A percentile compares a stretch with the other conserved stretches of the same genome.
Evolutionary conservation across 2,329 filamentous ascomycete species (phyloP).

Genomic region (Ascochyta rabiei): DNA sequence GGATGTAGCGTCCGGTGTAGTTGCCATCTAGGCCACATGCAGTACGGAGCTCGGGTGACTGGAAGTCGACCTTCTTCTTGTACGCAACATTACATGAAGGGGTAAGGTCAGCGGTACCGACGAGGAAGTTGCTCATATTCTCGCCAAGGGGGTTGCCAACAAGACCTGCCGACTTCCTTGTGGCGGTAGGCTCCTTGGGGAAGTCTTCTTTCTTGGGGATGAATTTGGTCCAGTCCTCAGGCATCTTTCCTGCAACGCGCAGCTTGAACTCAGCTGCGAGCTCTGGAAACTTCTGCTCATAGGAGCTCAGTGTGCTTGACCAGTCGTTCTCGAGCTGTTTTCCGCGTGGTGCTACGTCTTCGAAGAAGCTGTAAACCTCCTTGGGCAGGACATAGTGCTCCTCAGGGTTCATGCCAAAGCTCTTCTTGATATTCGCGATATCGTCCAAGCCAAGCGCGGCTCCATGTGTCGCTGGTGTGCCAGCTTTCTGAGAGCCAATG

Average conservation of each 20-base stretch:
- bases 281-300: constrained; percentile 55
- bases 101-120: constrained; percentile 65
- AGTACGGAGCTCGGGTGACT: constrained; percentile 40
- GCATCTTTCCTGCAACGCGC: constrained; percentile 55
- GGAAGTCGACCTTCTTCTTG: constrained; percentile 57
- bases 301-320: constrained; percentile 52
- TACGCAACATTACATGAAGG: constrained; percentile 60
- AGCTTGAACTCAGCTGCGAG: constrained; percentile 56
- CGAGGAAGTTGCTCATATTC: constrained; percentile 90
- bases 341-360: constrained; percentile 54
- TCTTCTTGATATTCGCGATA: constrained; percentile 49
- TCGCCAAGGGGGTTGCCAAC: constrained; percentile 65
- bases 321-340: constrained; percentile 55
- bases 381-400: constrained; percentile 54
- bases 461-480: constrained; percentile 6
- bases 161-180: constrained; percentile 57
- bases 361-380: constrained; percentile 54
- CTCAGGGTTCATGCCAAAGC: constrained; percentile 56
- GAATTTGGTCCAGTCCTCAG: constrained; percentile 55
- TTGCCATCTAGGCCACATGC: constrained; percentile 60
- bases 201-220: constrained; percentile 55
- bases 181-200: constrained; percentile 55
- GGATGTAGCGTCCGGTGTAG: constrained; percentile 59
- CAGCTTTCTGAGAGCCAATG: constrained; percentile 48
- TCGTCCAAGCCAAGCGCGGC: constrained; percentile 3